These are phyloP conservation scores for Metarhizium brunneum DNA, from an alignment of 2,329 filamentous ascomycete genomes.

Conservation along the genomic window DNA sequence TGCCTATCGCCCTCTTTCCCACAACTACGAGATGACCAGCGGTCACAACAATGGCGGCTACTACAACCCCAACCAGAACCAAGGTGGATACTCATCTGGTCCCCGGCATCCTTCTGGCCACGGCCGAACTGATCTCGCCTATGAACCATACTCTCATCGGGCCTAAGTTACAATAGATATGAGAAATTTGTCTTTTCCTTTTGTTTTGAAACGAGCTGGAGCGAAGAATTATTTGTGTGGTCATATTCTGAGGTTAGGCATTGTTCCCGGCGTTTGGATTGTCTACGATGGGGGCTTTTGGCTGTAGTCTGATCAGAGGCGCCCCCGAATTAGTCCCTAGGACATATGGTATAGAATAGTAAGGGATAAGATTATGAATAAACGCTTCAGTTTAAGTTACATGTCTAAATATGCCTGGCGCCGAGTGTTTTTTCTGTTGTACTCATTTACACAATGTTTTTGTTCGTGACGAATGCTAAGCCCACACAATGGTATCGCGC, in stretches of 20 bases:
- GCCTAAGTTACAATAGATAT: conserved; percentile 25
- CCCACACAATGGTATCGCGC: background rate
- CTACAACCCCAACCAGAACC: conserved; percentile 26
- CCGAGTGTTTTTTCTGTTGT: too few relatives aligned
- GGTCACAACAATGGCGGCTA: conserved; percentile 13
- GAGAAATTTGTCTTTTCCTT: background rate
- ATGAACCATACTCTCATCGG: conserved; percentile 55
- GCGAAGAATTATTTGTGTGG: background rate
- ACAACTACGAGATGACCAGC: conserved; percentile 24
- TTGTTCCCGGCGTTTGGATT: background rate
- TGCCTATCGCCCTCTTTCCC: conserved; percentile 25
- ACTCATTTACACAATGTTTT: too few relatives aligned
- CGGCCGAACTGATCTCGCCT: conserved; percentile 42
- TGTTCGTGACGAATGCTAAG: background rate
- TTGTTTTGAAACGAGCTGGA: background rate
- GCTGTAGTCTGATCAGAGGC: background rate
- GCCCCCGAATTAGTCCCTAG: background rate
- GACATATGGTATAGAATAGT: too few relatives aligned
- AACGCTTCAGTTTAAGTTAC: too few relatives aligned
- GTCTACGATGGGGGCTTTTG: background rate
- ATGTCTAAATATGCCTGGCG: too few relatives aligned
- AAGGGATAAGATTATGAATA: too few relatives aligned
- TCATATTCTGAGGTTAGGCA: background rate
- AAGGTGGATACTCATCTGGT: conserved; percentile 8
- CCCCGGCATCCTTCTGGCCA: conserved; percentile 31